phyloP scores from a whole-genome alignment of 2,329 filamentous ascomycete genomes.

The Aspergillus fijiensis region DNA sequence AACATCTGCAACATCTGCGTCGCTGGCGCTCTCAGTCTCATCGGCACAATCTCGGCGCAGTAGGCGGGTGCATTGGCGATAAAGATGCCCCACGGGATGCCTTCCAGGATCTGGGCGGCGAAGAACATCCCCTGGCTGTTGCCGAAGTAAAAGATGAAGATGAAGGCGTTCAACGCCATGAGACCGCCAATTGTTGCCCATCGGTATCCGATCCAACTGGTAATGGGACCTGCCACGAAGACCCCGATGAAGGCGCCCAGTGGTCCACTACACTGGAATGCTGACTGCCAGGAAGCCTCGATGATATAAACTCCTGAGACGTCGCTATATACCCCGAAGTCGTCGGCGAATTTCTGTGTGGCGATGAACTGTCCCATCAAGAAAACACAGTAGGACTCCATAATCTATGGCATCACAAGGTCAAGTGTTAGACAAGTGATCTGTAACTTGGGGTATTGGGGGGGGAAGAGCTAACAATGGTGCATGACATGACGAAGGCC shows the following conservation, averaged over 20 bases:
- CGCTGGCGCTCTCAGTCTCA: slow-evolving; percentile 56
- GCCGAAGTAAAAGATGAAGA: slow-evolving; percentile 53
- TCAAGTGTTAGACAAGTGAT: slow-evolving; percentile 19
- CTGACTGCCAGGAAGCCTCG: slow-evolving; percentile 57
- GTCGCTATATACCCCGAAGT: slow-evolving; percentile 48
- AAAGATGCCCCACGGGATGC: slow-evolving; percentile 66
- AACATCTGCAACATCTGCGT: slow-evolving; percentile 67
- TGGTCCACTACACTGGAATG: slow-evolving; percentile 56
- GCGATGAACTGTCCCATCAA: slow-evolving; percentile 61
- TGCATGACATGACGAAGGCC: slow-evolving; percentile 58
- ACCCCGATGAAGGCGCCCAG: slow-evolving; percentile 53
- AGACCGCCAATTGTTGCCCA: slow-evolving; percentile 57
- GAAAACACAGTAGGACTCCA: slow-evolving; percentile 66
- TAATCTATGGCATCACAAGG: slow-evolving; percentile 49
- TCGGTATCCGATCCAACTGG: slow-evolving; percentile 61
- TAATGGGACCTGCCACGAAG: slow-evolving; percentile 53
- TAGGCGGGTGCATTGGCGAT: slow-evolving; percentile 66
- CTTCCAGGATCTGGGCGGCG: slow-evolving; percentile 59
- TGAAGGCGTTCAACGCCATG: slow-evolving; percentile 54
- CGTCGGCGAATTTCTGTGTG: slow-evolving; percentile 45
- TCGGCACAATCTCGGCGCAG: slow-evolving; percentile 61
- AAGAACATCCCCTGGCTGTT: slow-evolving; percentile 49
- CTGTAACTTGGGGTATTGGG: slow-evolving; percentile 4
- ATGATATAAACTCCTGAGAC: slow-evolving; percentile 40
- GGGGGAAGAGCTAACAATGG: slow-evolving; percentile 49